Evolutionary conservation across 208 protist genomes (phyloP).

Genomic region (Trichomonas tenax): DNA sequence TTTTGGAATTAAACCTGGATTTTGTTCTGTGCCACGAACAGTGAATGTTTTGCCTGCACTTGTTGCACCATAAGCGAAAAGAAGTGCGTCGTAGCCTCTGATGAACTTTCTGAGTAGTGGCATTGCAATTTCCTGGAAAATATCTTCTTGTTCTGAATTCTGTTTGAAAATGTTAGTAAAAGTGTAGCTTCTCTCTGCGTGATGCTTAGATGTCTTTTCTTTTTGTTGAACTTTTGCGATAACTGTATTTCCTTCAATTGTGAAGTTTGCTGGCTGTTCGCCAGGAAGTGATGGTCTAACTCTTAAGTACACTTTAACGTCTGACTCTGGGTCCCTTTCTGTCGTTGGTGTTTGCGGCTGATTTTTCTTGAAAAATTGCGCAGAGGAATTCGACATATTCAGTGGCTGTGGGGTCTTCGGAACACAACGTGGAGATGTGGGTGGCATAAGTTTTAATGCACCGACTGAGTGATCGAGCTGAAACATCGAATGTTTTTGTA

Average conservation of each 20-base stretch:
- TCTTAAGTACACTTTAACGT: neutral
- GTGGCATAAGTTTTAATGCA: neutral
- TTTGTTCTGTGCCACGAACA: neutral
- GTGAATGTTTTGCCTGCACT: conserved; percentile 1
- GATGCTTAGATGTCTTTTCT: neutral
- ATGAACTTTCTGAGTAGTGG: neutral
- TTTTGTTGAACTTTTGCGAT: neutral
- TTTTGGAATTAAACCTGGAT: neutral
- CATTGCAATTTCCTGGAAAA: neutral
- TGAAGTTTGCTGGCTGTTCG: neutral
- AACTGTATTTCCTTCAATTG: neutral
- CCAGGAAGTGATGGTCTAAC: neutral
- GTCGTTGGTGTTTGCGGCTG: neutral
- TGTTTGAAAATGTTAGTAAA: neutral
- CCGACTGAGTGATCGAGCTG: neutral
- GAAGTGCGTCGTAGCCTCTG: neutral
- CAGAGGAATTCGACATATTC: neutral
- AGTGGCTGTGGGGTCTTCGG: neutral
- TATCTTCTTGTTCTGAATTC: neutral
- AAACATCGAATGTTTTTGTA: neutral
- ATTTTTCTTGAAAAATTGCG: neutral
- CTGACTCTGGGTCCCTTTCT: neutral
- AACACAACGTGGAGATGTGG: neutral
- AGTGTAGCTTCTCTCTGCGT: neutral
- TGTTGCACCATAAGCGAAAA: conserved; percentile 19